Evolutionary conservation across 2,329 filamentous ascomycete species (phyloP).

Genomic region (Mycosphaerella arachidis): DNA sequence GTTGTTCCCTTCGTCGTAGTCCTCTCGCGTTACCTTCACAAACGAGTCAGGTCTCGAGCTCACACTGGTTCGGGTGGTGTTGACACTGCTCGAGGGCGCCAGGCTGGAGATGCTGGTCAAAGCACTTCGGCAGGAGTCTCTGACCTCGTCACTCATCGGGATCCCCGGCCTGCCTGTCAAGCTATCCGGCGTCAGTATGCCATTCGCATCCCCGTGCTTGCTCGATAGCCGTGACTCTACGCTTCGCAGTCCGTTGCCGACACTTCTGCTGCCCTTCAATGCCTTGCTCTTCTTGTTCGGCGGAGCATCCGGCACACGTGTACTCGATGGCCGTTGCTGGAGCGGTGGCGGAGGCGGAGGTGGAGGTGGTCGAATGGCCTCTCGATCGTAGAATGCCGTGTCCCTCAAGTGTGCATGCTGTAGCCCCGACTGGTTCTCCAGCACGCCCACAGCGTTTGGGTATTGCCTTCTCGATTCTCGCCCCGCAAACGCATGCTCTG

Average conservation of each 20-base stretch:
- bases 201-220: slow-evolving; percentile 11
- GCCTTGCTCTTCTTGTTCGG: slow-evolving; percentile 10
- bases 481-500: slow-evolving; percentile 33
- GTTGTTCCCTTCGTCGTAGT: slow-evolving; percentile 40
- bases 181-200: slow-evolving; percentile 14
- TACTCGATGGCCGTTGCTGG: slow-evolving; percentile 21
- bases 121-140: slow-evolving; percentile 57
- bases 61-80: slow-evolving; percentile 80
- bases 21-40: slow-evolving; percentile 52
- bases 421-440: slow-evolving; percentile 18
- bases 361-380: slow-evolving; percentile 15
- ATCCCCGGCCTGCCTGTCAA: slow-evolving; percentile 8
- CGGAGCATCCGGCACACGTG: slow-evolving; percentile 3
- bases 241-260: slow-evolving; percentile 26
- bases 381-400: neutral
- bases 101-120: slow-evolving; percentile 57
- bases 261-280: slow-evolving; percentile 18
- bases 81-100: slow-evolving; percentile 51
- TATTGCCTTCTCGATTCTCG: slow-evolving; percentile 26
- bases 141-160: slow-evolving; percentile 35
- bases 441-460: slow-evolving; percentile 27
- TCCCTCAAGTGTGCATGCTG: slow-evolving; percentile 14
- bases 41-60: slow-evolving; percentile 62
- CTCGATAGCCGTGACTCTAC: slow-evolving; percentile 15
- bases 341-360: slow-evolving; percentile 12